These are phyloP conservation scores for Coemansia sp. DNA, from an alignment of 192 early-diverging fungal species.

Conservation along the genomic window DNA sequence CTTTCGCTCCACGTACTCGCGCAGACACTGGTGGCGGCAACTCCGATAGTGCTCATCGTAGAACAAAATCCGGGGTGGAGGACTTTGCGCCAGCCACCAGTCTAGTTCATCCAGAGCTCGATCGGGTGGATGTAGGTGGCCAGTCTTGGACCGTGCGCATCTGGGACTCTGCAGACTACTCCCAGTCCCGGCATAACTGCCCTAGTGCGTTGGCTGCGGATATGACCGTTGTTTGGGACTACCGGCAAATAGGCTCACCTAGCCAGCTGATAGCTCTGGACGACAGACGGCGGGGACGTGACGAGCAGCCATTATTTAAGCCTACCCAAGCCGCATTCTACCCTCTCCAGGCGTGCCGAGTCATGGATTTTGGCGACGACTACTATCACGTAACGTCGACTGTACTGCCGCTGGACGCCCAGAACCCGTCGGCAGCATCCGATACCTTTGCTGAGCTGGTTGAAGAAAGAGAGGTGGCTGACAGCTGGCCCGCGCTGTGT, in stretches of 20 bases:
- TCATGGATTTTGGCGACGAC: conserved; percentile 47
- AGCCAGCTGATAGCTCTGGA: background rate
- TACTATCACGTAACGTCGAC: conserved; percentile 47
- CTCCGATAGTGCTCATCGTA: background rate
- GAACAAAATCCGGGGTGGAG: conserved; percentile 11
- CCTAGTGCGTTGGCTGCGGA: conserved; percentile 37
- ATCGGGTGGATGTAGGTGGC: conserved; percentile 52
- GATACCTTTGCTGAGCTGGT: conserved; percentile 50
- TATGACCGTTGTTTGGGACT: conserved; percentile 52
- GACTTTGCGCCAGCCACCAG: background rate
- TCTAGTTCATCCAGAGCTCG: conserved; percentile 45
- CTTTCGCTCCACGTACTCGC: background rate
- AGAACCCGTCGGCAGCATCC: conserved; percentile 3
- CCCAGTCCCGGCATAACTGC: conserved; percentile 26
- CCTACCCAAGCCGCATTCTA: conserved; percentile 18
- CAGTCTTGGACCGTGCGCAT: conserved; percentile 53
- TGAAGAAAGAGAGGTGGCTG: conserved; percentile 45
- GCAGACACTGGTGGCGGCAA: conserved; percentile 15
- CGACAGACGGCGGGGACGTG: background rate
- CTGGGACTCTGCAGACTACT: conserved; percentile 45
- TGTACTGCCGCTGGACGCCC: conserved; percentile 34
- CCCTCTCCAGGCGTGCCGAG: conserved; percentile 43
- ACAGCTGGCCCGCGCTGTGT: conserved; percentile 49
- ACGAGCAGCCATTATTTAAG: background rate
- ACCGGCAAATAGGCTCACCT: conserved; percentile 28